Percentiles rank a stretch among this genome's conserved stretches.
Evolutionary conservation across 2,329 filamentous ascomycete genomes (phyloP).

Genomic region (Nannizzia gypsea): DNA sequence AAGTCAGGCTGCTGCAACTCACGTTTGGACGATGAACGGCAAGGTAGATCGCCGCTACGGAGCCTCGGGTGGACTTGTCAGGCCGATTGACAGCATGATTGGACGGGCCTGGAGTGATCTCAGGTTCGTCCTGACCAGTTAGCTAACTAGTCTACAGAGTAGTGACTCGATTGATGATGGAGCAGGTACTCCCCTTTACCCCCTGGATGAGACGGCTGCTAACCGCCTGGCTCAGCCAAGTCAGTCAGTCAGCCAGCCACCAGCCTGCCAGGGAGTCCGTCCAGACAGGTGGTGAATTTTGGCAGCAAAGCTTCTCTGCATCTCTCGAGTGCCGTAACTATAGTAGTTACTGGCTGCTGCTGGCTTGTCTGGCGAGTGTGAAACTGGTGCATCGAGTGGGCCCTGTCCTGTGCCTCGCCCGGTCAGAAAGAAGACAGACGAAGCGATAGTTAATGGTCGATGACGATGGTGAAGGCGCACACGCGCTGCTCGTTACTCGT

Average conservation of each 20-base stretch:
- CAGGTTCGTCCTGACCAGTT: too few relatives aligned
- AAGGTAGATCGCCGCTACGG: conserved; percentile 1
- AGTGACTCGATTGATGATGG: not conserved
- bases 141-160: not conserved
- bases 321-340: too few relatives aligned
- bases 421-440: not conserved
- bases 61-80: not conserved
- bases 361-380: not conserved
- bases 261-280: not conserved
- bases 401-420: not conserved
- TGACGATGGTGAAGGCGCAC: not conserved
- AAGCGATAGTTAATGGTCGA: not conserved
- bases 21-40: not conserved
- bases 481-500: not conserved
- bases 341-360: too few relatives aligned
- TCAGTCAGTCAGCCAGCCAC: not conserved
- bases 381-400: not conserved
- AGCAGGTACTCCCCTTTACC: not conserved
- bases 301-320: not conserved
- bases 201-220: too few relatives aligned
- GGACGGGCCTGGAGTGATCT: not conserved
- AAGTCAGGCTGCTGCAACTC: not conserved
- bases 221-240: not conserved
- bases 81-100: not conserved
- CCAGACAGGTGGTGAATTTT: not conserved